A percentile compares a stretch with the other conserved stretches of the same genome.
Evolutionary conservation across 768 basidiomycete species (phyloP).

Genomic region (Boletus sensibilis): DNA sequence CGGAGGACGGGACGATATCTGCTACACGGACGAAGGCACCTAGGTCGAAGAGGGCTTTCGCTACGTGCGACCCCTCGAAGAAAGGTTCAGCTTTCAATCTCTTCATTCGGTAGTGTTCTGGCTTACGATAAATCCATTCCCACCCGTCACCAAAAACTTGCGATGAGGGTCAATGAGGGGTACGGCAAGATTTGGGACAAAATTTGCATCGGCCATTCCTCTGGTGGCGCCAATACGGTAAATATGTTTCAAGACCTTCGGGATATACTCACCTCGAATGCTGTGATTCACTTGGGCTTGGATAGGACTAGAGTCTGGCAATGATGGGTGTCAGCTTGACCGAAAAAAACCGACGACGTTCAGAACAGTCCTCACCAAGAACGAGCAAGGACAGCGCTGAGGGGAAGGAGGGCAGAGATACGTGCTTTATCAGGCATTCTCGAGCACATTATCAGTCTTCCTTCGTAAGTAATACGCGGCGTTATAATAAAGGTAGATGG

Average conservation of each 20-base stretch:
- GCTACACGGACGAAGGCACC: constrained; percentile 43
- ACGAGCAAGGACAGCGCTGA: background rate
- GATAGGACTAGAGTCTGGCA: background rate
- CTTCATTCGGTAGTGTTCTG: background rate
- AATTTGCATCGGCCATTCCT: constrained; percentile 1
- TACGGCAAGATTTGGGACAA: background rate
- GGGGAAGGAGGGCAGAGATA: background rate
- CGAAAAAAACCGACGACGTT: background rate
- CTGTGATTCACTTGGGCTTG: background rate
- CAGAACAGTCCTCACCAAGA: background rate
- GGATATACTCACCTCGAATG: background rate
- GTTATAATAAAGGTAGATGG: background rate
- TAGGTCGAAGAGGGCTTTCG: constrained; percentile 34
- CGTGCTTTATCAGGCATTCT: constrained; percentile 3
- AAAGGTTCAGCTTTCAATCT: background rate
- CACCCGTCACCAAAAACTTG: constrained; percentile 46
- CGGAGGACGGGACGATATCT: constrained; percentile 36
- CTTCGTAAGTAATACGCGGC: background rate
- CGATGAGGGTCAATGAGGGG: background rate
- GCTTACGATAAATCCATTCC: constrained; percentile 54
- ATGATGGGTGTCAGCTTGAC: background rate
- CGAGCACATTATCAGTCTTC: background rate
- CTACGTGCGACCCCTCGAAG: constrained; percentile 51
- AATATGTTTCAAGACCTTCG: background rate
- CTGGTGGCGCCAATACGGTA: background rate